Base-by-base conservation (phyloP, 257 asterid species). In the Cruciata laevipes region DNA sequence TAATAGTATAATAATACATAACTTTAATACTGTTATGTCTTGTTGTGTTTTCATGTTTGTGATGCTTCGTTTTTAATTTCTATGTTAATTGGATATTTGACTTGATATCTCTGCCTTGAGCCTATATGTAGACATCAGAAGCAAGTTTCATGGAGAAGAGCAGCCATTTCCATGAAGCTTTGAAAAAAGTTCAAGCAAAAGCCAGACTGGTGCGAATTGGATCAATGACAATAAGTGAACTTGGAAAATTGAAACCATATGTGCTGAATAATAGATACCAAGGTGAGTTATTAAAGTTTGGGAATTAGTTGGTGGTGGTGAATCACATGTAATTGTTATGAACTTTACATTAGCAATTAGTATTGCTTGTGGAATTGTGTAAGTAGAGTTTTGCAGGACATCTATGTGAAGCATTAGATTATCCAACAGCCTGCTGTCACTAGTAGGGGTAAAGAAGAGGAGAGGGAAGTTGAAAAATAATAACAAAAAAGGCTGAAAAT, bases 201-300 rank as follows among this genome's bases (percentile, higher is more conserved):
- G 91, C 90, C 67, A 91, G 90, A 61, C 83, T 94, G 74, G 95
- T 86, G 67, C 87, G 83, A 82, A 77, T 56, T 23, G 92, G 95
- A 71, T 78, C 88, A 58, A 69, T 90, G 70, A 85, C 92, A 27
- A 61, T 88, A 81, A 78, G 55, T 33, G 93, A 88, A 77, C 95
- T 93, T 61, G 78, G 84, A 40, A 87, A 83, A 77, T 69, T 86
- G 72, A 87, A 84, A 80, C 82, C 88, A 37, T 79, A 75, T 73
- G 74, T 88, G 32, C 75, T 90, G 77, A 80, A 86, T 83, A 52
- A 69, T 18, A 78, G 81, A 73, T 74, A 92, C 25, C 84, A 87
- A 82, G 94, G 99, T 89, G 64, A 71, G 95, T 77, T 62, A 40
- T 70, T 20, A 55, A 47, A 20, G 35, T 30, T 24, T 4, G 49